A percentile compares a stretch with the other conserved stretches of the same genome.
These are phyloP conservation scores for Cyberlindnera nakhonratchasimensis DNA, from an alignment of 805 yeast genomes.

Conservation along the genomic window DNA sequence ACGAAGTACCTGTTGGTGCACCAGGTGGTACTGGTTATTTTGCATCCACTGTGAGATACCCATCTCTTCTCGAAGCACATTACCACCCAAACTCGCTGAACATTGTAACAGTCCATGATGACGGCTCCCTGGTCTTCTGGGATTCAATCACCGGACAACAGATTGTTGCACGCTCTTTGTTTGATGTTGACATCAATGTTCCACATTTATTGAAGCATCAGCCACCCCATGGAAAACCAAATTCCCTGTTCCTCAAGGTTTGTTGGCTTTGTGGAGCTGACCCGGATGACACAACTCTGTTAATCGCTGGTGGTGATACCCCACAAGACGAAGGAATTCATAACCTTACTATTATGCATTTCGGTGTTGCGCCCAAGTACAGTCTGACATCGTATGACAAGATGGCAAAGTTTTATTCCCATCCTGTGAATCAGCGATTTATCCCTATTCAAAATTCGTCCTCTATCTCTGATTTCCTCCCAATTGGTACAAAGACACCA, in stretches of 20 bases:
- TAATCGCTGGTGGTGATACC: slow-evolving; percentile 66
- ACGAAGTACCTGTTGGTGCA: slow-evolving; percentile 62
- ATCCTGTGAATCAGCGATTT: slow-evolving; percentile 51
- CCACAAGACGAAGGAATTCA: slow-evolving; percentile 40
- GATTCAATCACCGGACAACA: slow-evolving; percentile 76
- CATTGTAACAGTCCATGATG: slow-evolving; percentile 71
- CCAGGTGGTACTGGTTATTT: slow-evolving; percentile 60
- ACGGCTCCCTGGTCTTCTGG: slow-evolving; percentile 89
- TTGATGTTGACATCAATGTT: slow-evolving; percentile 60
- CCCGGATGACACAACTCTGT: slow-evolving; percentile 73
- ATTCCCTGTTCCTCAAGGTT: slow-evolving; percentile 45
- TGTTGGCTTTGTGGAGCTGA: slow-evolving; percentile 79
- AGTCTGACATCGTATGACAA: slow-evolving; percentile 78
- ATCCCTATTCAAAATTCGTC: slow-evolving; percentile 51
- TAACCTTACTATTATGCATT: slow-evolving; percentile 56
- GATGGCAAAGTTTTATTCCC: slow-evolving; percentile 74
- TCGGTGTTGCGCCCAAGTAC: slow-evolving; percentile 77
- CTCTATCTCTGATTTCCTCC: slow-evolving; percentile 43
- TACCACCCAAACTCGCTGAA: slow-evolving; percentile 96
- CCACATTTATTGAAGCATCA: slow-evolving; percentile 33
- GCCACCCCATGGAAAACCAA: slow-evolving; percentile 22
- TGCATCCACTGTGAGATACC: slow-evolving; percentile 34
- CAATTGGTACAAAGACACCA: slow-evolving; percentile 64
- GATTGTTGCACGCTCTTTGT: slow-evolving; percentile 69
- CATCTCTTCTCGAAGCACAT: slow-evolving; percentile 47